Base-by-base conservation (phyloP, 2,329 filamentous ascomycete species). In the Alternaria triticina region DNA sequence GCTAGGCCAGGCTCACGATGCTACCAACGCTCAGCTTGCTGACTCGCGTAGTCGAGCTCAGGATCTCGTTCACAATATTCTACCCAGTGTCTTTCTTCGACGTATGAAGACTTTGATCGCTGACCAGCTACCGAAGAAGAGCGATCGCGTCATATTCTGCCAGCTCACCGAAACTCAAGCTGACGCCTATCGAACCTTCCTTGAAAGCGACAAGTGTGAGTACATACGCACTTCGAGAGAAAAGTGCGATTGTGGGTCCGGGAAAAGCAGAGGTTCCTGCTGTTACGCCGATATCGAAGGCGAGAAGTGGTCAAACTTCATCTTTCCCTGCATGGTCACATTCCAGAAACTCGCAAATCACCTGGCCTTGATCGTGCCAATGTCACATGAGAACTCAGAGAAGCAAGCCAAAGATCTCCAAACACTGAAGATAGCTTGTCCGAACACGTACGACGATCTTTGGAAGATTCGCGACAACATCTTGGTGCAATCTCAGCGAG, bases 51-150 rank as follows among this genome's bases (percentile, higher is more conserved):
- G 89, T 67, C 96, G 93, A 1, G 96, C 96, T 1, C 88, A 91
- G 70, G 92, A 94, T 69, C 87, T 99, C 4, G 93, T 95, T 1
- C 85, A 94, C 36, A 96, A 97, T 61, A 87, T 99, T 0, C 85
- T 99, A 4, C 96, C 96, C 0, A 88, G 89, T 13, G 96, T 97
- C 78, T 98, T 99, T 71, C 85, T 97, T 3, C 91, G 96, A 2
- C 89, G 96, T 3, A 96, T 97, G 88, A 99, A 99, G 83, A 90
- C 90, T 0, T 83, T 98, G 15, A 97, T 99, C 64, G 93, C 94
- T 1, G 85, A 97, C 73, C 95, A 99, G 75, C 84, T 99, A 8
- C 96, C 96, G 0, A 97, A 94, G 81, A 99, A 99, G 84, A 94
- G 88, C 33, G 96, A 99, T 77, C 89, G 91, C 58, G 94, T 98